Base-by-base conservation (phyloP, 129 eudicot genomes). In the Lactuca sativa region DNA sequence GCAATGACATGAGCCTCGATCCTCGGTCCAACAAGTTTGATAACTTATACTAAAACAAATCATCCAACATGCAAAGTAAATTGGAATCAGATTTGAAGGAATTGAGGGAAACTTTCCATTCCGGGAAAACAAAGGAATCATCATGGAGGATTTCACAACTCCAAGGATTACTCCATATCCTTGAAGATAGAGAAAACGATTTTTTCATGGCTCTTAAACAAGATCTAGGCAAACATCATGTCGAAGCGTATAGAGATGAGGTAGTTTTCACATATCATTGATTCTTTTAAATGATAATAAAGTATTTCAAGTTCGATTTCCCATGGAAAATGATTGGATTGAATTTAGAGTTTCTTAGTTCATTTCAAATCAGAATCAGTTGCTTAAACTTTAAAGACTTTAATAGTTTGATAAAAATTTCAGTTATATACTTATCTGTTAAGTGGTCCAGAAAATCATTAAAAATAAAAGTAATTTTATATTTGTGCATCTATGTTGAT, bases 181-280 rank as follows among this genome's bases (percentile, higher is more conserved):
- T 92, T 48, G 73, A 63, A 69, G 96, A 88, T 43, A 81, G 67
- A 73, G 91, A 92, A 74, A 80, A 53, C 34, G 87, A 78, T 14
- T 84, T 92, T 3, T 73, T 63, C 51, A 53, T 25, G 32, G 97
- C 97, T 56, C 96, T 92, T 36, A 49, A 76, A 34, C 87, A 83
- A 40, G 97, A 92, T 61, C 59, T 92, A 56, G 97, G 96, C 4
- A 88, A 88, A 44, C 97, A 88, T 71, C 83, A 71, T 13, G 84
- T 80, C 54, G 96, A 92, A 41, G 78, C 96, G 9, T 92, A 77
- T 40, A 82, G 95, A 81, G 97, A 92, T 64, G 97, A 92, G 95
- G 97, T 92, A 80, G 13, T 16, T 60, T 69, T 12, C 12, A 47
- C 52, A 11, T 47, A 2, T 4, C 0, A 3, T 12, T 47, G 1